Evolutionary conservation across 768 basidiomycete species (phyloP), one percentile per base, ranked within the genome.

Genomic region (Panaeolus cyanescens): DNA sequence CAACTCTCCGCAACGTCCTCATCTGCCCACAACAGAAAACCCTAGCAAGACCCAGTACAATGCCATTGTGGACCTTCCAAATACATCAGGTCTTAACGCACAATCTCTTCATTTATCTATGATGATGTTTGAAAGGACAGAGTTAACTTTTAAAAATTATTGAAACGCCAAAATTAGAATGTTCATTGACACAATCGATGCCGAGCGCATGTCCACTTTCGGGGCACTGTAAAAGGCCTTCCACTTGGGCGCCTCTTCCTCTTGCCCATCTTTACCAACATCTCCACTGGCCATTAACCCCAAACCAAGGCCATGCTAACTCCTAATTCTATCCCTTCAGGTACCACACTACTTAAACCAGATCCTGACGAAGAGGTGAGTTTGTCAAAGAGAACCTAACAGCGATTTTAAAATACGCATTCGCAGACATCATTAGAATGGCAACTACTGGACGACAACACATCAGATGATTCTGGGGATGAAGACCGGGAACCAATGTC

Each of bases 371-470:
- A 4, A 33, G 42, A 53, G 34, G 58, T 50, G 13, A 25, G 30
- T 32, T n/a, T 22, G 13, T 15, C 19, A 19, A 25, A 5, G 7
- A 3, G 6, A 20, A 20, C 53, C 15, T 28, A 7, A 17, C n/a
- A 7, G 22, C 1, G 19, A 30, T 20, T 9, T 10, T 33, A 12
- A 32, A 3, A 40, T 56, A 40, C 12, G 20, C 25, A 19, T n/a
- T 53, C 28, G 5, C 55, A 73, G 64, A 66, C 66, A 3, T 65
- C 60, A 4, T 60, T 64, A 28, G 72, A 76, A 56, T 74, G 72
- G 72, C 74, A 76, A 45, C 59, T 76, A 4, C 61, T 76, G 2
- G 70, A 72, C 15, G 71, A 73, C 32, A 50, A 50, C 12, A 50
- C 45, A 7, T 66, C 69, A 1, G 68, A 67, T 34, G 55, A 60